Percentiles rank a stretch among this genome's conserved stretches.
phyloP scores from a whole-genome alignment of 2,329 filamentous ascomycete genomes.

The Cyanodermella asteris region DNA sequence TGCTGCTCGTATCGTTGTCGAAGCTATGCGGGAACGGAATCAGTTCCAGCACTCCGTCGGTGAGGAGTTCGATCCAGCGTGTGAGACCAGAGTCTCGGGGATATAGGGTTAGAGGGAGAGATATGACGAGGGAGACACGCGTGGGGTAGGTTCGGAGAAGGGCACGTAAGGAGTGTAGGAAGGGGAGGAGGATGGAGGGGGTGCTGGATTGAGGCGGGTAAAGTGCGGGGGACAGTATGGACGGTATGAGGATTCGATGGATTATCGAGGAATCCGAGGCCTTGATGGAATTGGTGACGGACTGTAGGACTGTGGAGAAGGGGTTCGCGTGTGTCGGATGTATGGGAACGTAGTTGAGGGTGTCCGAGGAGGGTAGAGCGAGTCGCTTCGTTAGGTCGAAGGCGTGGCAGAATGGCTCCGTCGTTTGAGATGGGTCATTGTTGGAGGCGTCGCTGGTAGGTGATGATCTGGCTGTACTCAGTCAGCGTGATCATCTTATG shows the following conservation, averaged over 20 bases:
- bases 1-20: conserved; percentile 17
- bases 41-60: conserved; percentile 71
- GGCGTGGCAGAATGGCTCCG: conserved; percentile 24
- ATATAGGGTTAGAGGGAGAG: conserved; percentile 59
- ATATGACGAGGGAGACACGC: conserved; percentile 49
- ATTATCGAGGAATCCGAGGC: conserved; percentile 37
- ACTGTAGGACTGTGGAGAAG: conserved; percentile 41
- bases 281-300: conserved; percentile 33
- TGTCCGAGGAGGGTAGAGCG: conserved; percentile 17
- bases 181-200: conserved; percentile 56
- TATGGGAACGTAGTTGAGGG: conserved; percentile 20
- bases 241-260: conserved; percentile 70
- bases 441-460: too few relatives aligned
- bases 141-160: conserved; percentile 46
- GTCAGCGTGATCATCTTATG: too few relatives aligned
- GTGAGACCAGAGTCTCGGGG: conserved; percentile 54
- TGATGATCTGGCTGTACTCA: too few relatives aligned
- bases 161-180: conserved; percentile 56
- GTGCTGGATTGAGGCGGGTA: conserved; percentile 49
- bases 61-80: conserved; percentile 67
- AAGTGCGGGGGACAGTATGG: conserved; percentile 62
- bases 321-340: conserved; percentile 42
- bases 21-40: conserved; percentile 46
- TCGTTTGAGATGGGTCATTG: conserved; percentile 3
- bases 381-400: conserved; percentile 31